Percentiles rank a stretch among this genome's conserved stretches.
These are phyloP conservation scores for Bruguiera hainesii DNA, from an alignment of 441 rosid genomes.

Conservation along the genomic window DNA sequence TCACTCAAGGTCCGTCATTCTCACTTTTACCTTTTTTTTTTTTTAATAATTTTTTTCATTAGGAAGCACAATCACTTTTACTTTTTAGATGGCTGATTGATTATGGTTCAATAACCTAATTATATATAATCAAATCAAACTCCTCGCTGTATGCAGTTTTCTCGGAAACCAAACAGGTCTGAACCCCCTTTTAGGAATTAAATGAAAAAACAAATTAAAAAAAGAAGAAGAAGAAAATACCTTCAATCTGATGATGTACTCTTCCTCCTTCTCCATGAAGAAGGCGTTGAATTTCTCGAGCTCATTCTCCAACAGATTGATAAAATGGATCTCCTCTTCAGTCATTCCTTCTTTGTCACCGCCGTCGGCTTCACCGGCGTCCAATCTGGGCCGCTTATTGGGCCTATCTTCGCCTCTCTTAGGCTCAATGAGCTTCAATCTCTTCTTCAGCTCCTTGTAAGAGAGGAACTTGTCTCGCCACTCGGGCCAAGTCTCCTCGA, in stretches of 20 bases:
- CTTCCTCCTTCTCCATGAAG: conserved; percentile 92
- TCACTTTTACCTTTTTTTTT: not conserved
- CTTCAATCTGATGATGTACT: conserved; percentile 75
- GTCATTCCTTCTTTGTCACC: conserved; percentile 35
- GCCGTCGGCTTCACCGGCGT: conserved; percentile 5
- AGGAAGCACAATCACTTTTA: no score
- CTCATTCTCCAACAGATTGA: conserved; percentile 70
- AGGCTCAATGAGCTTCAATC: conserved; percentile 52
- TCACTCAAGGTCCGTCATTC: not conserved
- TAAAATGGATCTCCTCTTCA: conserved; percentile 68
- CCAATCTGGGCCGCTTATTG: conserved; percentile 21
- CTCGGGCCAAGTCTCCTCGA: conserved; percentile 76
- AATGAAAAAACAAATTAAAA: not conserved
- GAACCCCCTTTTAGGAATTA: not conserved
- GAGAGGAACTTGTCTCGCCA: conserved; percentile 81
- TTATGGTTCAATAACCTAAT: no score
- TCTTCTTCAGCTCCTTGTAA: conserved; percentile 74
- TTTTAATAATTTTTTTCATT: not conserved
- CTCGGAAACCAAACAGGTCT: not conserved
- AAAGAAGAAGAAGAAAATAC: conserved; percentile 24
- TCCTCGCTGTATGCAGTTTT: not conserved
- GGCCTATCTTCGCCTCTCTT: conserved; percentile 27
- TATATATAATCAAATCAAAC: not conserved
- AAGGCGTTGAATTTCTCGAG: conserved; percentile 78
- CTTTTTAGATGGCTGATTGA: no score